Evolutionary conservation across 257 asterid genomes (phyloP).

Genomic region (Echites panduratus): DNA sequence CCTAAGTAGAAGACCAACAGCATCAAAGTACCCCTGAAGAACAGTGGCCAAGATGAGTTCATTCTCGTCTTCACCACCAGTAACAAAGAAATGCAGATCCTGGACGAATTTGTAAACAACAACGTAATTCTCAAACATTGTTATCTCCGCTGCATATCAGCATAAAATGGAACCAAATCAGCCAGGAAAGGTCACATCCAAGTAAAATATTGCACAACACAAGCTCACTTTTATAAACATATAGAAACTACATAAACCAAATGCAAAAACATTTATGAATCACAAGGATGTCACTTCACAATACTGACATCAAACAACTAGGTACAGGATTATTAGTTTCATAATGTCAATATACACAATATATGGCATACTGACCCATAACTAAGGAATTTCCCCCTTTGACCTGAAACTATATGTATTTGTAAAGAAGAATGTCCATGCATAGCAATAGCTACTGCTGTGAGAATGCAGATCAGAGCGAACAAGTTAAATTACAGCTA

Average conservation of each 20-base stretch:
- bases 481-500: background rate
- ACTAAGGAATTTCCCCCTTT: too few relatives aligned
- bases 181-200: constrained; percentile 2
- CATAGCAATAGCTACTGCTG: background rate
- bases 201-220: background rate
- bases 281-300: background rate
- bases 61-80: constrained; percentile 75
- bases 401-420: too few relatives aligned
- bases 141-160: constrained; percentile 56
- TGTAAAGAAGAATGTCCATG: too few relatives aligned
- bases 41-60: constrained; percentile 66
- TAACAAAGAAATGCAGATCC: constrained; percentile 79
- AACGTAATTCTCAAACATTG: constrained; percentile 60
- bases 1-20: constrained; percentile 76
- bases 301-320: background rate
- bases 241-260: background rate
- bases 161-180: constrained; percentile 6
- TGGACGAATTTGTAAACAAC: constrained; percentile 68
- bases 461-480: background rate
- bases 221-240: background rate
- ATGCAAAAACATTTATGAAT: background rate
- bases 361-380: too few relatives aligned
- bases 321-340: background rate
- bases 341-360: background rate
- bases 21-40: constrained; percentile 75